Percentiles rank a stretch among this genome's conserved stretches.
Conservation (phyloP, 257 asterid species). For the Craterostigma plantagineum region DNA sequence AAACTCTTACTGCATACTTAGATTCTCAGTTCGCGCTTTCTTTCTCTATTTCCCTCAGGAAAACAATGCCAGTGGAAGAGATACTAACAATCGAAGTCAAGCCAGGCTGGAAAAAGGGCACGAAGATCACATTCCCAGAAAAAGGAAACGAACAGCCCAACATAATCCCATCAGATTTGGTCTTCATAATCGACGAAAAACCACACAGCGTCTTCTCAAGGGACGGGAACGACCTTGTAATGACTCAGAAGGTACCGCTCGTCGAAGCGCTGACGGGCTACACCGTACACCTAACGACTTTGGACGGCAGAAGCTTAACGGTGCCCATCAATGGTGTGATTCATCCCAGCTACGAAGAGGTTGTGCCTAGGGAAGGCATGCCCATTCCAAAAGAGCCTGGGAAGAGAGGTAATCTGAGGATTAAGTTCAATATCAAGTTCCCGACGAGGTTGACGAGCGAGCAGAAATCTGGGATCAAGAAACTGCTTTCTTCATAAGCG, state of each 20-base stretch:
- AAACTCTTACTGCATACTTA: not conserved
- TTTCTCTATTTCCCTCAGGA: slow-evolving; percentile 22
- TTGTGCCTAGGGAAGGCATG: slow-evolving; percentile 74
- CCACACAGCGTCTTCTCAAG: slow-evolving; percentile 57
- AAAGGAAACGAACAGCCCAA: slow-evolving; percentile 80
- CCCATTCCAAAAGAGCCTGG: slow-evolving; percentile 71
- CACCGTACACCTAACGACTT: slow-evolving; percentile 38
- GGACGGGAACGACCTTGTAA: slow-evolving; percentile 60
- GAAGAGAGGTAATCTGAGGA: slow-evolving; percentile 53
- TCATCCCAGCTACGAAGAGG: slow-evolving; percentile 63
- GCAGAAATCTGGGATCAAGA: slow-evolving; percentile 74
- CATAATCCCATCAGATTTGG: slow-evolving; percentile 48
- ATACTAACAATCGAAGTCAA: slow-evolving; percentile 51
- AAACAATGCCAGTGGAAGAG: slow-evolving; percentile 54
- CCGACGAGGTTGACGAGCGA: slow-evolving; percentile 61
- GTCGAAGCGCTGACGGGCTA: slow-evolving; percentile 65
- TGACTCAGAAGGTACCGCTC: slow-evolving; percentile 35
- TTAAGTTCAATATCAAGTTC: slow-evolving; percentile 59
- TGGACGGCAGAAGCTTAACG: slow-evolving; percentile 61
- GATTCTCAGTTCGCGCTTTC: not conserved
- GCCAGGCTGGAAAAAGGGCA: slow-evolving; percentile 94
- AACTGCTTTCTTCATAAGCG: slow-evolving; percentile 30
- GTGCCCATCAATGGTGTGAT: slow-evolving; percentile 41
- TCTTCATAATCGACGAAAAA: slow-evolving; percentile 71
- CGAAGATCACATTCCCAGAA: slow-evolving; percentile 89